Base-by-base conservation (phyloP, 768 basidiomycete genomes). In the Pisolithus marmoratus region DNA sequence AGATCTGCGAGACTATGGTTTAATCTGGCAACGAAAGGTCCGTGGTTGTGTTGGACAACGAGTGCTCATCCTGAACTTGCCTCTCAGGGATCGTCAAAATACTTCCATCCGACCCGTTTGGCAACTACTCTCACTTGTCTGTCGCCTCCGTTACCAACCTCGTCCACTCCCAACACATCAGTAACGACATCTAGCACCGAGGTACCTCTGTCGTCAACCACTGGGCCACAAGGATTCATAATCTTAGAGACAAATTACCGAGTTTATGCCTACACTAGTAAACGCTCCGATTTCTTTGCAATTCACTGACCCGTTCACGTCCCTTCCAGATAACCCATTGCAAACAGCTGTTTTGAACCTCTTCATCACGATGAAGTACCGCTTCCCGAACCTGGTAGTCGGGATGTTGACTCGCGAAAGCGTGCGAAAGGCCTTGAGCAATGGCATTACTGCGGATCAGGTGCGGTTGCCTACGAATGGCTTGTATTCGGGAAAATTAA, bases 241-340 rank as follows among this genome's bases (percentile, higher is more conserved):
- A 84, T 98, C 58, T 78, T 99, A 40, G 96, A 99, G 74, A 98
- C 96, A 19, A 98, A 99, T 73, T 98, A 97, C 73, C 87, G 94
- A 58, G 73, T 99, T 56, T 99, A 98, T 66, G 96, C 96, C 5
- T 99, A 99, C 69, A 99, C 96, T 34, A 87, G 94, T 94, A 67
- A 20, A 27, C 43, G 15, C 34, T 65, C 52, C 60, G 58, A 36
- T 51, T 51, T 51, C 2, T 24, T 38, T 20, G 23, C 31, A 43
- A 51, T 19, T 22, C 17, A 20, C 27, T 31, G 38, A 43, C 60
- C 66, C 38, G 65, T 53, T 55, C 49, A 56, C 60, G 50, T 54
- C 47, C 55, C 50, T 19, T 31, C 42, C 58, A 97, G 93, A 92
- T 59, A 98, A 98, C 69, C 90, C 94, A 24, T 76, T 99, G 22